Conservation (phyloP, 2,329 filamentous ascomycete genomes). For the Orbilia ellipsospora region DNA sequence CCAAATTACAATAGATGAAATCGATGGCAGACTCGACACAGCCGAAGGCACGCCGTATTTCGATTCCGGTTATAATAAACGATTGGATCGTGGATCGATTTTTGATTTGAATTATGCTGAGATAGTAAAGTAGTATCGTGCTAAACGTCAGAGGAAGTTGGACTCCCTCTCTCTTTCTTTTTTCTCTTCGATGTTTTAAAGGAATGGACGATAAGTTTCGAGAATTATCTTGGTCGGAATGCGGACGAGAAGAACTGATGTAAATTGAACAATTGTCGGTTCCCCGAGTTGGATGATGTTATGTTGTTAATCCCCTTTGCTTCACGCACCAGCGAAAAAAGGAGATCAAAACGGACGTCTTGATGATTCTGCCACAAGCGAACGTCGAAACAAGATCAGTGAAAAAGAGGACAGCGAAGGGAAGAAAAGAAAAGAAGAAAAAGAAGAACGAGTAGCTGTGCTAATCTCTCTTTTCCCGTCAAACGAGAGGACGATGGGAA, state of each 20-base stretch:
- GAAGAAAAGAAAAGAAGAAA: conserved; percentile 27
- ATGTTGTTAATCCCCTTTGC: conserved; percentile 47
- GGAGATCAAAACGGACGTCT: conserved; percentile 48
- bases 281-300: neutral
- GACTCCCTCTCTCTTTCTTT: too few species aligned
- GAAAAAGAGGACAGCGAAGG: conserved; percentile 28
- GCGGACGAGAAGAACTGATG: conserved; percentile 10
- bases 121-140: conserved; percentile 4
- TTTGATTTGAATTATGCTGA: conserved; percentile 1
- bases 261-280: conserved; percentile 26
- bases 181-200: conserved; percentile 16
- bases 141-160: neutral
- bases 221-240: conserved; percentile 47
- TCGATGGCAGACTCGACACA: conserved; percentile 23
- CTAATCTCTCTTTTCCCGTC: conserved; percentile 32
- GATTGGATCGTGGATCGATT: conserved; percentile 36
- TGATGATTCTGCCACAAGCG: conserved; percentile 39
- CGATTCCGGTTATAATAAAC: conserved; percentile 10
- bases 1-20: conserved; percentile 26
- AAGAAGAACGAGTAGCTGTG: conserved; percentile 14
- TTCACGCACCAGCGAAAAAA: conserved; percentile 50
- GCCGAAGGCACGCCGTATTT: conserved; percentile 22
- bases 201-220: conserved; percentile 55
- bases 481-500: conserved; percentile 51
- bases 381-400: conserved; percentile 54